A percentile compares a stretch with the other conserved stretches of the same genome.
phyloP scores from a whole-genome alignment of 2,329 filamentous ascomycete genomes.

The Aspergillus fructus region DNA sequence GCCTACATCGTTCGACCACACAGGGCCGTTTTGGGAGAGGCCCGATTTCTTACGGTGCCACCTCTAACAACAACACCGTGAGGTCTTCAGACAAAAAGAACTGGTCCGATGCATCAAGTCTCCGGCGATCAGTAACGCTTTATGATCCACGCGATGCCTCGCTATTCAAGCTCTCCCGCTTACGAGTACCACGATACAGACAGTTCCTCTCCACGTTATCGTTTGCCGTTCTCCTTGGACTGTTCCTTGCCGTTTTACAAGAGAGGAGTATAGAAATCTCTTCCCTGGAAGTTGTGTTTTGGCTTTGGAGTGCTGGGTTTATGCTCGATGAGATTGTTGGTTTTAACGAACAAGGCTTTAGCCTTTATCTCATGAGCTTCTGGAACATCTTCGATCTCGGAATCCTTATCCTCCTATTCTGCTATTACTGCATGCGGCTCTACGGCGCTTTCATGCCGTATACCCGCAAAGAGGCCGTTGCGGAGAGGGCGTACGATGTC shows the following conservation, averaged over 20 bases:
- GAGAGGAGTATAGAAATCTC: slow-evolving; percentile 78
- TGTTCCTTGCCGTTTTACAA: slow-evolving; percentile 80
- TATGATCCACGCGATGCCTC: slow-evolving; percentile 92
- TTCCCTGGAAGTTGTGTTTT: slow-evolving; percentile 81
- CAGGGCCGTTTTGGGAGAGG: slow-evolving; percentile 27
- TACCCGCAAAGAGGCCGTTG: slow-evolving; percentile 65
- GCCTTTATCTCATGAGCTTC: slow-evolving; percentile 94
- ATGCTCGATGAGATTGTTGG: slow-evolving; percentile 96
- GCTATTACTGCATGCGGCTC: slow-evolving; percentile 85
- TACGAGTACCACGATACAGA: slow-evolving; percentile 87
- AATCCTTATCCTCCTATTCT: slow-evolving; percentile 78
- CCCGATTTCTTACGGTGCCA: slow-evolving; percentile 27
- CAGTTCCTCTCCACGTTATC: slow-evolving; percentile 88
- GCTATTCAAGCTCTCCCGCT: slow-evolving; percentile 82
- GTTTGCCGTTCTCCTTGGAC: slow-evolving; percentile 76
- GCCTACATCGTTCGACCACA: slow-evolving; percentile 66
- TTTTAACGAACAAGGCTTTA: slow-evolving; percentile 95
- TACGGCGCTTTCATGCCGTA: slow-evolving; percentile 84
- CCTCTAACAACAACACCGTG: slow-evolving; percentile 10
- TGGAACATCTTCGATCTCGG: slow-evolving; percentile 96
- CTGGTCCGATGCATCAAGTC: slow-evolving; percentile 21
- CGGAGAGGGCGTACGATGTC: slow-evolving; percentile 89
- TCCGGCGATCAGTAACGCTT: slow-evolving; percentile 73
- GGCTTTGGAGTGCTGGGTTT: slow-evolving; percentile 96
- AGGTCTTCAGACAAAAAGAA: slow-evolving; percentile 11